Conservation (phyloP, 148 eudicot species). For the Rhododendron mucronatum region DNA sequence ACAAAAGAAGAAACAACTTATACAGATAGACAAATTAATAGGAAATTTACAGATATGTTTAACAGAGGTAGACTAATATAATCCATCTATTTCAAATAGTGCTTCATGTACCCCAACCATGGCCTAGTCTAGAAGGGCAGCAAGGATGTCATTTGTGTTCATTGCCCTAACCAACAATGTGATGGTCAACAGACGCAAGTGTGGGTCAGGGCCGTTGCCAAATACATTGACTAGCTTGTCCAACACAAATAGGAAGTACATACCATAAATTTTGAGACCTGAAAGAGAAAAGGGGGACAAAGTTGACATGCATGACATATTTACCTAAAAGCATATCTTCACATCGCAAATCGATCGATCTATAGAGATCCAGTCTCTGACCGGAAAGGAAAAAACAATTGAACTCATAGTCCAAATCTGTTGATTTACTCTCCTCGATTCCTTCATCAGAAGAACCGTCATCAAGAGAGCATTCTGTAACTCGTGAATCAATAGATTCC, state of each 20-base stretch:
- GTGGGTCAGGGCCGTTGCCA: no score
- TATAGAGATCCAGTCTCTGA: slow-evolving; percentile 68
- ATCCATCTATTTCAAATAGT: neutral
- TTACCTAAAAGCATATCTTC: slow-evolving; percentile 94
- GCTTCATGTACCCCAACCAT: neutral
- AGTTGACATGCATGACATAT: slow-evolving; percentile 10
- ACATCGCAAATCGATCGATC: slow-evolving; percentile 85
- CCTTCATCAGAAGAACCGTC: slow-evolving; percentile 20
- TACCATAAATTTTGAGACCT: neutral
- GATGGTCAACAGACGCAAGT: neutral
- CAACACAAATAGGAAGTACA: neutral
- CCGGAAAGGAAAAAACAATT: slow-evolving; percentile 80
- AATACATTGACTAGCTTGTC: neutral
- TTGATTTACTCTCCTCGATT: slow-evolving; percentile 30
- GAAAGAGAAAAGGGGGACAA: neutral
- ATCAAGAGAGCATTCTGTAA: slow-evolving; percentile 26
- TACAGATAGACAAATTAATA: neutral
- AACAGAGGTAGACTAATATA: neutral
- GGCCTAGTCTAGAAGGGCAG: neutral
- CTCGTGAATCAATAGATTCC: slow-evolving; percentile 34
- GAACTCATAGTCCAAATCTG: slow-evolving; percentile 77
- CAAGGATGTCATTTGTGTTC: neutral
- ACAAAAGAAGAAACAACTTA: neutral
- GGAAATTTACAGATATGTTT: neutral
- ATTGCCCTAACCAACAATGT: neutral